These are phyloP conservation scores for Trichosporon ovoides DNA, from an alignment of 1,284 basidiomycete genomes.

Conservation along the genomic window DNA sequence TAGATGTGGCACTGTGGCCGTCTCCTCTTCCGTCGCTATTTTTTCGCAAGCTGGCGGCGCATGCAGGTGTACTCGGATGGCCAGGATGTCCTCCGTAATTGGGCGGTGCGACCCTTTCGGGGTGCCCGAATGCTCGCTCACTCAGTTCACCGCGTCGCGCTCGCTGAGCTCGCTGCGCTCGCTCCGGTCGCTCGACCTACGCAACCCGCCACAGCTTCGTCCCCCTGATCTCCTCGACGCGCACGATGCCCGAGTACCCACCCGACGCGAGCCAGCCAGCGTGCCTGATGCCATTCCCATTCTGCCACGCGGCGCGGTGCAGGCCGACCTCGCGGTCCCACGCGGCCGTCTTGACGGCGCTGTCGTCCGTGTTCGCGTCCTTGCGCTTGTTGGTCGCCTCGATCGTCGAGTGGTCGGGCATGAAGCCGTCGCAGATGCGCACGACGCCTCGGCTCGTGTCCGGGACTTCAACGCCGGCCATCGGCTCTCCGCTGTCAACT, in stretches of 20 bases:
- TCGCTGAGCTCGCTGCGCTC: too few species aligned
- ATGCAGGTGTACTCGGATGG: too few species aligned
- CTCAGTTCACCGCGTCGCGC: too few species aligned
- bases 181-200: background rate
- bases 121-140: too few species aligned
- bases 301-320: constrained; percentile 73
- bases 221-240: constrained; percentile 63
- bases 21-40: too few species aligned
- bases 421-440: constrained; percentile 75
- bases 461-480: too few species aligned
- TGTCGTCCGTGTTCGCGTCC: constrained; percentile 15
- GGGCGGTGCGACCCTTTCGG: too few species aligned
- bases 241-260: constrained; percentile 73
- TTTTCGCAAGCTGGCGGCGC: too few species aligned
- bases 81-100: too few species aligned
- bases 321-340: constrained; percentile 73
- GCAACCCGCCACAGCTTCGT: constrained; percentile 1
- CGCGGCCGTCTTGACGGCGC: constrained; percentile 51
- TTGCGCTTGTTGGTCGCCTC: constrained; percentile 18
- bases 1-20: too few species aligned
- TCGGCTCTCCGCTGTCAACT: too few species aligned
- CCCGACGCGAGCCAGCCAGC: constrained; percentile 68
- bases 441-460: constrained; percentile 59
- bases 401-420: constrained; percentile 52
- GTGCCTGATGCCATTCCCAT: constrained; percentile 60